These are phyloP conservation scores for Suhomyces chickasaworum DNA, from an alignment of 1,139 yeast genomes.

Conservation along the genomic window DNA sequence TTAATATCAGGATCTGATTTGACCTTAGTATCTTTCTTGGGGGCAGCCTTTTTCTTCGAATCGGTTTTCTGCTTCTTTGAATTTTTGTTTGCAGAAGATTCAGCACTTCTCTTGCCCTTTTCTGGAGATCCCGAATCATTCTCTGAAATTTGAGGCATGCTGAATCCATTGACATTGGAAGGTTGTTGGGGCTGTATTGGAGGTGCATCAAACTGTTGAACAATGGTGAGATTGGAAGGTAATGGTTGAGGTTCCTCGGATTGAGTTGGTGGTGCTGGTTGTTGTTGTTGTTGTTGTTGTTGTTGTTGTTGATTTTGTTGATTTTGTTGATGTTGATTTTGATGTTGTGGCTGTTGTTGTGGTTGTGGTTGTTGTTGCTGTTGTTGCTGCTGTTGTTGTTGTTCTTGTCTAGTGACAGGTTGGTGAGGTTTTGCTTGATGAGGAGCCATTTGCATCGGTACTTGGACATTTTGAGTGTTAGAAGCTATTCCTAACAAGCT, in stretches of 20 bases:
- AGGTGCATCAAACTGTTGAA: not conserved
- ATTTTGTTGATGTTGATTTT: too few relatives aligned
- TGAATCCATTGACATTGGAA: constrained; percentile 2
- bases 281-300: not conserved
- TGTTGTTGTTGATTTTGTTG: not conserved
- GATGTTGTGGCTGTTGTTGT: too few relatives aligned
- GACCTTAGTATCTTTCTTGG: constrained; percentile 7
- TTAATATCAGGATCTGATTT: constrained; percentile 12
- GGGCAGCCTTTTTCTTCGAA: constrained; percentile 7
- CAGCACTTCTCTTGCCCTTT: constrained; percentile 17
- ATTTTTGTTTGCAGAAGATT: constrained; percentile 3
- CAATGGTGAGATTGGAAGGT: not conserved
- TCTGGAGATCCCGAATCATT: constrained; percentile 8
- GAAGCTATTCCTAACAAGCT: constrained; percentile 27
- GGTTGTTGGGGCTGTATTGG: constrained; percentile 1
- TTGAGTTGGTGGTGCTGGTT: not conserved
- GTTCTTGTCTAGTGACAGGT: not conserved
- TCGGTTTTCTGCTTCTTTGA: constrained; percentile 15
- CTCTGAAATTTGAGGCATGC: constrained; percentile 10
- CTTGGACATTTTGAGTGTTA: constrained; percentile 2
- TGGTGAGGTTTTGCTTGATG: constrained; percentile 1
- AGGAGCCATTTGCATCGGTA: not conserved
- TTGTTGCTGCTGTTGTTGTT: too few relatives aligned
- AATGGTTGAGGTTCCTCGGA: not conserved
- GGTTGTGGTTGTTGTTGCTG: too few relatives aligned